These are phyloP conservation scores for Psilocybe sp. DNA, from an alignment of 768 basidiomycete species.

Conservation along the genomic window DNA sequence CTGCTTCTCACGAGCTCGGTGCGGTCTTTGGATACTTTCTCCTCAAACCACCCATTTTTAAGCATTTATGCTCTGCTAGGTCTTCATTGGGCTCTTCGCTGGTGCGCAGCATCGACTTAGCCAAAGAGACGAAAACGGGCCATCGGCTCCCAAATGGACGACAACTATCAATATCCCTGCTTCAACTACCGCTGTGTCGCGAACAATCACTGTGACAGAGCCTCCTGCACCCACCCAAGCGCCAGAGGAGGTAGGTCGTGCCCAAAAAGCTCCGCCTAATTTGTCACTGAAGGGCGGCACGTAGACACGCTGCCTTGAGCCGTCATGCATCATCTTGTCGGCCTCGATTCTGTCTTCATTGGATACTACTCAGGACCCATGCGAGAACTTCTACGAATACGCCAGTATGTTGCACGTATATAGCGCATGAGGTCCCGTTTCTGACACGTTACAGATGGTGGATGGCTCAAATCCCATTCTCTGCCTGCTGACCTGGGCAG, in stretches of 20 bases:
- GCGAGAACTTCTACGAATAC: conserved; percentile 93
- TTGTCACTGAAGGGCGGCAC: conserved; percentile 1
- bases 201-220: conserved; percentile 37
- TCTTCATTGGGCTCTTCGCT: conserved; percentile 93
- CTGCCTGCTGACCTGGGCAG: conserved; percentile 82
- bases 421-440: too few relatives aligned
- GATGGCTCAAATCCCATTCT: conserved; percentile 81
- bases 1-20: conserved; percentile 78
- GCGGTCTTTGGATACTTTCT: conserved; percentile 13
- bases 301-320: conserved; percentile 68
- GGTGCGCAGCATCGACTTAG: conserved; percentile 79
- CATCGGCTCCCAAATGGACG: conserved; percentile 13
- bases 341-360: conserved; percentile 78
- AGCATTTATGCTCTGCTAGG: conserved; percentile 26
- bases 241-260: conserved; percentile 47
- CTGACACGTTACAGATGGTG: conserved; percentile 55
- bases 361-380: conserved; percentile 84
- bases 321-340: conserved; percentile 80
- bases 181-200: conserved; percentile 24
- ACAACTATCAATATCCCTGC: conserved; percentile 28
- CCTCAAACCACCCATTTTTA: conserved; percentile 3
- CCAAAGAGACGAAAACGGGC: conserved; percentile 27
- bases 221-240: conserved; percentile 48
- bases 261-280: neutral
- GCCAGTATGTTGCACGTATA: conserved; percentile 60